Evolutionary conservation across 2,329 filamentous ascomycete species (phyloP), one percentile per base, ranked within the genome.

Genomic region (Teratosphaeria nubilosa): DNA sequence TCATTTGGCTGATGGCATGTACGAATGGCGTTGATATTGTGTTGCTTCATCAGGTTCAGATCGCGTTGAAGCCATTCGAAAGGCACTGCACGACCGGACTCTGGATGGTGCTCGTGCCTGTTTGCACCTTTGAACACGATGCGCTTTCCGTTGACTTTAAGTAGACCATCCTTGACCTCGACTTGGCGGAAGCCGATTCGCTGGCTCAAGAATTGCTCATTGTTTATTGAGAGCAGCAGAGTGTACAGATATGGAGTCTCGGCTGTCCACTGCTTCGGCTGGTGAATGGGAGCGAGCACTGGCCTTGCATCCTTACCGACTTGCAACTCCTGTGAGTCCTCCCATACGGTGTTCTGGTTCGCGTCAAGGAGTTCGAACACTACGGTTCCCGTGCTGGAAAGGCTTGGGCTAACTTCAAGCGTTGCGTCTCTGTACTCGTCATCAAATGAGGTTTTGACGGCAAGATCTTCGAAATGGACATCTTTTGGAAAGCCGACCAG

Each of bases 11-110:
- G 85, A 66, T 90, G 86, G 1, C 81, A 85, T 55, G 82, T 85
- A 0, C 86, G 82, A 5, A 90, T 76, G 0, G 86, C 83, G 62
- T 90, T 89, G 72, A 89, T 79, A 64, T 88, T 88, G 74, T 87
- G 80, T 6, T 73, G 75, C 70, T 89, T 89, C 85, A 89, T 89
- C 3, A 84, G 73, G 1, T 85, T 65, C 1, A 89, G 74, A 62
- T 89, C 86, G 14, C 76, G 71, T 61, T 79, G 79, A 66, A 87
- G 80, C 25, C 81, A 86, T 1, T 85, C 81, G 6, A 81, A 70
- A 0, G 85, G 84, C 0, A 88, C 83, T 0, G 84, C 78, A 0
- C 86, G 82, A 2, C 86, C 86, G 30, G 79, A 78, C 11, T 74
- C 72, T 0, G 84, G 84, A 64, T 89, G 85, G 64, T 90, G 86